phyloP scores from a whole-genome alignment of 768 basidiomycete genomes.

The Lentinula guzmanii region DNA sequence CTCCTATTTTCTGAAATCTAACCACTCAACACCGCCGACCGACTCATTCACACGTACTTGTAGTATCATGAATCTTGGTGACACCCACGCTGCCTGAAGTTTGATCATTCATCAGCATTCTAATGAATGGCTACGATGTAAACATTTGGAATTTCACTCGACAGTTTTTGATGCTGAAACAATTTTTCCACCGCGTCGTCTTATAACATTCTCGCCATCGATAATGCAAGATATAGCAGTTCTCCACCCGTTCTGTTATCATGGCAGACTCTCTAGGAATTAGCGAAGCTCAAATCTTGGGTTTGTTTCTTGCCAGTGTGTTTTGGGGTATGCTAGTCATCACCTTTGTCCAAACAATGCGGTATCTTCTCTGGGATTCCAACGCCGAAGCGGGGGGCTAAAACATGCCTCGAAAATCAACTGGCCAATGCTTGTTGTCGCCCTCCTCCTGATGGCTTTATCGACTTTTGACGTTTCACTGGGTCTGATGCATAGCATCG shows the following conservation, averaged over 20 bases:
- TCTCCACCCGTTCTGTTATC: neutral
- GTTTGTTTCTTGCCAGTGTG: neutral
- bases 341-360: neutral
- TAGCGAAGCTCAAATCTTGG: conserved; percentile 5
- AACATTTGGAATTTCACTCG: neutral
- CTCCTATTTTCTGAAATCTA: too few species aligned
- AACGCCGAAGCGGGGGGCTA: neutral
- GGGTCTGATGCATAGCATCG: conserved; percentile 7
- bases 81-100: neutral
- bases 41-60: neutral
- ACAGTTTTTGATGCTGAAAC: neutral
- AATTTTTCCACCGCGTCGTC: neutral
- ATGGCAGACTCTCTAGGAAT: neutral
- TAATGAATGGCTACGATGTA: neutral
- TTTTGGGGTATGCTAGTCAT: conserved; percentile 4
- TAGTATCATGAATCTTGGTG: neutral
- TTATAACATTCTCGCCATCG: neutral
- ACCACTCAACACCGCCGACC: neutral
- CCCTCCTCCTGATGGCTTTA: conserved; percentile 4
- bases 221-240: neutral
- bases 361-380: neutral
- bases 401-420: neutral
- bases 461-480: conserved; percentile 9
- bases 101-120: neutral
- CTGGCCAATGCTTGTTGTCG: conserved; percentile 12